phyloP scores from a whole-genome alignment of 257 asterid genomes.

The Solanum sitiens region DNA sequence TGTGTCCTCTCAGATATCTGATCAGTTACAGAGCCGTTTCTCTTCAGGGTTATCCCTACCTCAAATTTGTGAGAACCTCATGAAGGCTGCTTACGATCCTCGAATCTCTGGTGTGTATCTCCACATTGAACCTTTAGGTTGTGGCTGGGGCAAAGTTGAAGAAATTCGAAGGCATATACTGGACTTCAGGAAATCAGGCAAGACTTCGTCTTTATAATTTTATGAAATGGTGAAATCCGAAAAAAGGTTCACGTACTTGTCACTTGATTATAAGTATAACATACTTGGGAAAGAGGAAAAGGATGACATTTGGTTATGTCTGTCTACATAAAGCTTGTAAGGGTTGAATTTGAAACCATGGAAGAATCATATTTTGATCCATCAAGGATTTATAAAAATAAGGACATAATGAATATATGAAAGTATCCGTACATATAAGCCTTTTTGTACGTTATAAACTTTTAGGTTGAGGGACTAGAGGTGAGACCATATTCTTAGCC shows the following conservation, averaged over 20 bases:
- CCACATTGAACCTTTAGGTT: conserved; percentile 73
- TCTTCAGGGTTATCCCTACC: conserved; percentile 90
- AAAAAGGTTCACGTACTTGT: background rate
- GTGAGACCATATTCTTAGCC: background rate
- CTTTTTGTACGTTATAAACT: background rate
- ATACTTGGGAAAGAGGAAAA: background rate
- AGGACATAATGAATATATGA: background rate
- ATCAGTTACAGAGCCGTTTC: conserved; percentile 94
- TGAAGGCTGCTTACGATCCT: conserved; percentile 96
- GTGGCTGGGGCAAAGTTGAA: conserved; percentile 99
- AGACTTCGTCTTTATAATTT: background rate
- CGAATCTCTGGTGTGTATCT: conserved; percentile 87
- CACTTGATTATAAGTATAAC: background rate
- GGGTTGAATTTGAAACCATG: background rate
- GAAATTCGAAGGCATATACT: conserved; percentile 86
- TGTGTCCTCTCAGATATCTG: conserved; percentile 66
- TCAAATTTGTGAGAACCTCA: conserved; percentile 82
- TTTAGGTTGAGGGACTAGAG: background rate
- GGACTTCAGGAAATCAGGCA: conserved; percentile 92
- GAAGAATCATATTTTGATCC: background rate
- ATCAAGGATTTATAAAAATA: background rate
- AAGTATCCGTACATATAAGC: background rate
- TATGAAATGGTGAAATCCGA: background rate
- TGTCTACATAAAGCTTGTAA: background rate
- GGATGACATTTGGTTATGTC: background rate